phyloP scores from a whole-genome alignment of 371 early-diverging fungal genomes.

The Rhizopus arrhizus region DNA sequence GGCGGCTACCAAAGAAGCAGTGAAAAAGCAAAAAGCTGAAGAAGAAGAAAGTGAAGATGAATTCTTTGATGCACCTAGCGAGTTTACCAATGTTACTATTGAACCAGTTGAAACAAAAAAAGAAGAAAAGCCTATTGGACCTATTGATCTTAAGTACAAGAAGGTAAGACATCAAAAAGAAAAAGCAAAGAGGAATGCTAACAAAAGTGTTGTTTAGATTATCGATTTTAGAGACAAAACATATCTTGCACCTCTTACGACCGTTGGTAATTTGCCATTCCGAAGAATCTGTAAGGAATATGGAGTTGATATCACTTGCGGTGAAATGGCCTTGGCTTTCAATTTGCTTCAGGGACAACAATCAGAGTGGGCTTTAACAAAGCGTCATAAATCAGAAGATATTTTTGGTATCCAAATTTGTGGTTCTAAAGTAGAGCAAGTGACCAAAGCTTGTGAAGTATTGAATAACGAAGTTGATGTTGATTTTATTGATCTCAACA shows the following conservation, averaged over 20 bases:
- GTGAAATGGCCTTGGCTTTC: conserved; percentile 90
- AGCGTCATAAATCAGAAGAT: conserved; percentile 86
- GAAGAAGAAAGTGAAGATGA: conserved; percentile 21
- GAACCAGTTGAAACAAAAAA: conserved; percentile 11
- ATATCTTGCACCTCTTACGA: conserved; percentile 96
- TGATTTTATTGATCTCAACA: conserved; percentile 95
- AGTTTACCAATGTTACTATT: conserved; percentile 21
- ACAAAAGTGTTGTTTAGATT: conserved; percentile 24
- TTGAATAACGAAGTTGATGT: conserved; percentile 70
- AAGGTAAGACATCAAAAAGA: conserved; percentile 28
- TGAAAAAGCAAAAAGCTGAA: conserved; percentile 16
- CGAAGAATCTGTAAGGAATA: conserved; percentile 89
- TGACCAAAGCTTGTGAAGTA: conserved; percentile 71
- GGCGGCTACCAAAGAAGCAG: conserved; percentile 9
- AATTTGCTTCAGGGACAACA: conserved; percentile 77
- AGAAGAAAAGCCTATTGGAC: conserved; percentile 39
- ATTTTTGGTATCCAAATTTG: conserved; percentile 93
- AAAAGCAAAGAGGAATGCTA: not conserved
- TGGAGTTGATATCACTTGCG: conserved; percentile 96
- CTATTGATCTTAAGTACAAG: conserved; percentile 45
- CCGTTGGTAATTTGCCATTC: conserved; percentile 89
- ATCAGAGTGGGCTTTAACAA: conserved; percentile 86
- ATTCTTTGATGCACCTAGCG: conserved; percentile 30
- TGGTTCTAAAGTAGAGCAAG: conserved; percentile 66
- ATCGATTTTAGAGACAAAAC: conserved; percentile 88